Conservation (phyloP, 768 basidiomycete species). For the Xerocomus brunneocitrinus region DNA sequence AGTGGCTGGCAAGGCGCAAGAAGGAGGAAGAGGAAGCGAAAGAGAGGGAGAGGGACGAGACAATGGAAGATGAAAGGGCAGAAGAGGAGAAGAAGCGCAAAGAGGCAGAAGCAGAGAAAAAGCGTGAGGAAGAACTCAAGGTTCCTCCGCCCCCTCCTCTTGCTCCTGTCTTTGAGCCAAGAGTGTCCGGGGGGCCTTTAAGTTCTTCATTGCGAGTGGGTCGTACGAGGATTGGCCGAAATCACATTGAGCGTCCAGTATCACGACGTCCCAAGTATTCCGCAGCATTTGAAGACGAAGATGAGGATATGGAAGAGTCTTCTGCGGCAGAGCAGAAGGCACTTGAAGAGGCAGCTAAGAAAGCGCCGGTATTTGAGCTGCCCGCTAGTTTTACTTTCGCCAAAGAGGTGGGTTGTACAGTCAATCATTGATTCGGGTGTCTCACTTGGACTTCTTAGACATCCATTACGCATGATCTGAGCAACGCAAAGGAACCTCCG, state of each 20-base stretch:
- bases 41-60: conserved; percentile 31
- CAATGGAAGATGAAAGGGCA: conserved; percentile 33
- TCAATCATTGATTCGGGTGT: not conserved
- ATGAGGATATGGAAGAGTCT: conserved; percentile 39
- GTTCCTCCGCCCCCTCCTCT: conserved; percentile 14
- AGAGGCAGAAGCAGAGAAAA: conserved; percentile 17
- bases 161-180: conserved; percentile 20
- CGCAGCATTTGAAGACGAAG: conserved; percentile 54
- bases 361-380: conserved; percentile 53
- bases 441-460: conserved; percentile 22
- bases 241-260: conserved; percentile 56
- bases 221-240: conserved; percentile 50
- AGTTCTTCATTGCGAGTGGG: conserved; percentile 63
- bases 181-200: conserved; percentile 15
- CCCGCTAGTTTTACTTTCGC: conserved; percentile 66
- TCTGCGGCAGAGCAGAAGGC: conserved; percentile 41
- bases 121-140: conserved; percentile 15
- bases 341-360: conserved; percentile 54
- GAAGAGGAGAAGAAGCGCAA: conserved; percentile 24
- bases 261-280: conserved; percentile 56
- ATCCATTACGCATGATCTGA: conserved; percentile 37
- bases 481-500: conserved; percentile 60
- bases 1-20: conserved; percentile 59
- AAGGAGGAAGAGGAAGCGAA: conserved; percentile 50
- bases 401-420: conserved; percentile 43